Conservation (phyloP, 352 stramenopile species). For the Hyaloperonospora arabidopsidis region DNA sequence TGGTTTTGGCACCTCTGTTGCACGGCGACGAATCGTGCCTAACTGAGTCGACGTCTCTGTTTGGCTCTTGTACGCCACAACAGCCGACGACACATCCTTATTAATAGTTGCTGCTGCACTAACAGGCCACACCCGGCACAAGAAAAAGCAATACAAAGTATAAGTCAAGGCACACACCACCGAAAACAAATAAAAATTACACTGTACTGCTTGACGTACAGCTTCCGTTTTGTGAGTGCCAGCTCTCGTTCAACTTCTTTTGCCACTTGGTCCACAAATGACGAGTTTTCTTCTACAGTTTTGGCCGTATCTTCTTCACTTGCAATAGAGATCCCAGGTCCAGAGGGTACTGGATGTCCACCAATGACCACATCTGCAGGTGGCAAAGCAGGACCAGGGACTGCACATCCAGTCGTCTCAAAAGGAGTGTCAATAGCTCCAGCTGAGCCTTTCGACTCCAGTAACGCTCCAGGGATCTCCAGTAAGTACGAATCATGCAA, state of each 20-base stretch:
- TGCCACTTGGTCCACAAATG: slow-evolving; percentile 49
- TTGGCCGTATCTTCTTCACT: slow-evolving; percentile 4
- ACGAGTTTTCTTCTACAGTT: slow-evolving; percentile 19
- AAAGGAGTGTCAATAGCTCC: slow-evolving; percentile 4
- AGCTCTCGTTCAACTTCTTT: slow-evolving; percentile 43
- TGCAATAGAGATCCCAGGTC: slow-evolving; percentile 16
- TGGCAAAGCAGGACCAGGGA: slow-evolving; percentile 3
- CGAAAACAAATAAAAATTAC: background rate
- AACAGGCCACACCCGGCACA: no score
- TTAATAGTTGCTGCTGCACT: slow-evolving; percentile 24
- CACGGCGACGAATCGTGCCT: background rate
- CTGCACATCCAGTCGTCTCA: slow-evolving; percentile 2
- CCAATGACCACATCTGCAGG: slow-evolving; percentile 9
- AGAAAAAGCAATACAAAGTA: slow-evolving; percentile 1
- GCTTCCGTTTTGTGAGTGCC: slow-evolving; percentile 40
- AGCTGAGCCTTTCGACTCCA: slow-evolving; percentile 26
- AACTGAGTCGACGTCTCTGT: slow-evolving; percentile 33
- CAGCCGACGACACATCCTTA: slow-evolving; percentile 23
- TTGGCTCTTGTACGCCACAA: slow-evolving; percentile 63
- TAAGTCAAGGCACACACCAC: slow-evolving; percentile 6
- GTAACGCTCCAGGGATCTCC: slow-evolving; percentile 46
- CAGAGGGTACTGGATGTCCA: slow-evolving; percentile 16
- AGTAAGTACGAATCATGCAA: slow-evolving; percentile 46
- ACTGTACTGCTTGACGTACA: slow-evolving; percentile 25
- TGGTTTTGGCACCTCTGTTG: slow-evolving; percentile 72